Conservation (phyloP, 2,329 filamentous ascomycete species). For the Lachnellula arida region DNA sequence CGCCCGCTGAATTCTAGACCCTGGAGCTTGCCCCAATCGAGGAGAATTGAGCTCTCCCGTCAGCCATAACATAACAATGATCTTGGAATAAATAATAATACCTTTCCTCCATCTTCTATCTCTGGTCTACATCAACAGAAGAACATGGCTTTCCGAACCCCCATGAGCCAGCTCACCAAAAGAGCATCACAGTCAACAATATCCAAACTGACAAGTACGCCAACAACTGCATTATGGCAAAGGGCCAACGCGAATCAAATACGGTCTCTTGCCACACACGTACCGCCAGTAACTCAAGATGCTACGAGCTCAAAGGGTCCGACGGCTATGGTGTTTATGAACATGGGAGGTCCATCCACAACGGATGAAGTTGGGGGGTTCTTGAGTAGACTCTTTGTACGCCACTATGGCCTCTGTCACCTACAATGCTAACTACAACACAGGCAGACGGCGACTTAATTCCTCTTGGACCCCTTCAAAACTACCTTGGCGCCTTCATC, state of each 20-base stretch:
- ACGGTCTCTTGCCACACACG: slow-evolving; percentile 54
- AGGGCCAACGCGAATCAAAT: slow-evolving; percentile 31
- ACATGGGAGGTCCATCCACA: slow-evolving; percentile 95
- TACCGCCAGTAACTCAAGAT: slow-evolving; percentile 77
- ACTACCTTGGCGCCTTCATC: slow-evolving; percentile 85
- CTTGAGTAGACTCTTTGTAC: slow-evolving; percentile 84
- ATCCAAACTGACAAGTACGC: slow-evolving; percentile 27
- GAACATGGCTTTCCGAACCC: slow-evolving; percentile 38
- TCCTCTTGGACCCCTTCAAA: slow-evolving; percentile 86
- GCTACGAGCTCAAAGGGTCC: slow-evolving; percentile 67
- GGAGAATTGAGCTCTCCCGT: too few relatives aligned
- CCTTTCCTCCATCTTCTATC: not conserved
- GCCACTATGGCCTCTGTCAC: slow-evolving; percentile 31
- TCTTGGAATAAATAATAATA: slow-evolving; percentile 2
- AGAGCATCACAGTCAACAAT: slow-evolving; percentile 25
- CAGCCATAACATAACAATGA: too few relatives aligned
- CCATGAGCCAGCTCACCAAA: slow-evolving; percentile 29
- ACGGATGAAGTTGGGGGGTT: slow-evolving; percentile 86
- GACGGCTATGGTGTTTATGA: slow-evolving; percentile 97
- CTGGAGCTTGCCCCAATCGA: too few relatives aligned
- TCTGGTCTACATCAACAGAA: slow-evolving; percentile 25
- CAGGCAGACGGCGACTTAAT: slow-evolving; percentile 92
- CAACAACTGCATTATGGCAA: slow-evolving; percentile 35
- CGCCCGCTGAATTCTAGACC: too few relatives aligned
- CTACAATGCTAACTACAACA: slow-evolving; percentile 7